Percentiles rank a stretch among this genome's conserved stretches.
Conservation (phyloP, 2,329 filamentous ascomycete species). For the Plectosphaerella cucumerina region DNA sequence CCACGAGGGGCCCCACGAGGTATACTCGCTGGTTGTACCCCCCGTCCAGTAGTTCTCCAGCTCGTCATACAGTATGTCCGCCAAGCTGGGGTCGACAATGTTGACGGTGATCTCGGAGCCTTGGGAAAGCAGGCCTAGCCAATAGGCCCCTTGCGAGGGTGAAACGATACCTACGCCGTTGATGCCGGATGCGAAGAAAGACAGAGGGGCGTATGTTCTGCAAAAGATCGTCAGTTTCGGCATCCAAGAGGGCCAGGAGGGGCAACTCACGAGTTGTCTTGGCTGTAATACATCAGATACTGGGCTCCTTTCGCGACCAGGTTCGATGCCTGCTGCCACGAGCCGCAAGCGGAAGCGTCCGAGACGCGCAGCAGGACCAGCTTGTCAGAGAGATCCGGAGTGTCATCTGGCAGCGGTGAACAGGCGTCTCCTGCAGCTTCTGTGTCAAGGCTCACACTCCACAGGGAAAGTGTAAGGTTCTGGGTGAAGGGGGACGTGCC, state of each 20-base stretch:
- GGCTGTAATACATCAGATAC: slow-evolving; percentile 35
- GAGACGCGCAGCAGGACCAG: slow-evolving; percentile 45
- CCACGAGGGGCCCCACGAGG: slow-evolving; percentile 41
- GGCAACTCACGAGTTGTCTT: no score
- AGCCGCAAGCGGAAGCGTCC: slow-evolving; percentile 32
- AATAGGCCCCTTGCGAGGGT: slow-evolving; percentile 15
- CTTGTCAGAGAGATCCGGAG: slow-evolving; percentile 31
- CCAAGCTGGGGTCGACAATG: slow-evolving; percentile 25
- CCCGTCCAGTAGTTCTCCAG: slow-evolving; percentile 19
- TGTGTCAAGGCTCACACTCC: slow-evolving; percentile 1
- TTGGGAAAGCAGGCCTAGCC: slow-evolving; percentile 15
- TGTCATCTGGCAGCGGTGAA: slow-evolving; percentile 1
- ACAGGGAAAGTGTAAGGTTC: slow-evolving; percentile 8
- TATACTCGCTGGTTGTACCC: slow-evolving; percentile 31
- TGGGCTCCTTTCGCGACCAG: slow-evolving; percentile 33
- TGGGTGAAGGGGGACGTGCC: slow-evolving; percentile 1
- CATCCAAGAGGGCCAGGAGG: no score
- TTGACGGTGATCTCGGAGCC: slow-evolving; percentile 16
- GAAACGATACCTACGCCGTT: slow-evolving; percentile 12
- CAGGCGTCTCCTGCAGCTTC: slow-evolving; percentile 20
- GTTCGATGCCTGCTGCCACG: slow-evolving; percentile 31
- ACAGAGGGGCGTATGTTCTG: no score
- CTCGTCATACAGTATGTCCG: slow-evolving; percentile 8
- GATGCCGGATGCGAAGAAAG: slow-evolving; percentile 3
- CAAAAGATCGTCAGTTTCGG: no score